These are phyloP conservation scores for Mycena maculata DNA, from an alignment of 768 basidiomycete species.

Conservation along the genomic window DNA sequence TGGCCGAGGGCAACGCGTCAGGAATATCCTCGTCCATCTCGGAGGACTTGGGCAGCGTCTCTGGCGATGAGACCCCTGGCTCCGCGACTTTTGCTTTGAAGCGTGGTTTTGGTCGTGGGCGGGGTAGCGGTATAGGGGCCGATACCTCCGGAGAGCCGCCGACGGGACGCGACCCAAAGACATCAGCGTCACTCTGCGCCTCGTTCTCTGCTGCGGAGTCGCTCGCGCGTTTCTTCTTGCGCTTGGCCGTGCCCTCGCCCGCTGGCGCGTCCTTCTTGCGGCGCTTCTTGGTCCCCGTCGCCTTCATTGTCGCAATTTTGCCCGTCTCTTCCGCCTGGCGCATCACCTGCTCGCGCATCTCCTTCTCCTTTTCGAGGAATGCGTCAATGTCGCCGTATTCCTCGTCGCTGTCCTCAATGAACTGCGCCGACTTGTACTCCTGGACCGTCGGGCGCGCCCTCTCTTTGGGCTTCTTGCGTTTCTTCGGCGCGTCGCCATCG, in stretches of 20 bases:
- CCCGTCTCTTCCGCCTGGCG: conserved; percentile 4
- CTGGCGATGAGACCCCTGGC: conserved; percentile 9
- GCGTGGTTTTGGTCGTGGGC: conserved; percentile 12
- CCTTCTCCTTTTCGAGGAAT: conserved; percentile 67
- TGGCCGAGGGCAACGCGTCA: conserved; percentile 6
- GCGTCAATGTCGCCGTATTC: conserved; percentile 84
- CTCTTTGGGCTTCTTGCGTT: conserved; percentile 68
- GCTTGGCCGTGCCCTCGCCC: conserved; percentile 16
- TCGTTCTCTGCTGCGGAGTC: neutral
- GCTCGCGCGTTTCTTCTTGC: conserved; percentile 47
- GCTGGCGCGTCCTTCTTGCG: conserved; percentile 41
- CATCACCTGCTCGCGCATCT: conserved; percentile 6
- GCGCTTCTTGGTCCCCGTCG: conserved; percentile 61
- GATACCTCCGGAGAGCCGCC: neutral
- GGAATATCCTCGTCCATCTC: conserved; percentile 19
- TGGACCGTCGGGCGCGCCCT: conserved; percentile 57
- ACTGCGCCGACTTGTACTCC: conserved; percentile 87
- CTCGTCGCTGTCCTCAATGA: conserved; percentile 92
- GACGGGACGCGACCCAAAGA: conserved; percentile 20
- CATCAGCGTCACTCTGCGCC: neutral
- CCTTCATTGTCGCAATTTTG: conserved; percentile 36
- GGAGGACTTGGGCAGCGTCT: conserved; percentile 4
- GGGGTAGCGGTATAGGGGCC: neutral
- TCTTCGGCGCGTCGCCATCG: conserved; percentile 16
- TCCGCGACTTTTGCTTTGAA: neutral